phyloP scores from a whole-genome alignment of 2,329 filamentous ascomycete species.

The Curvularia sp. region DNA sequence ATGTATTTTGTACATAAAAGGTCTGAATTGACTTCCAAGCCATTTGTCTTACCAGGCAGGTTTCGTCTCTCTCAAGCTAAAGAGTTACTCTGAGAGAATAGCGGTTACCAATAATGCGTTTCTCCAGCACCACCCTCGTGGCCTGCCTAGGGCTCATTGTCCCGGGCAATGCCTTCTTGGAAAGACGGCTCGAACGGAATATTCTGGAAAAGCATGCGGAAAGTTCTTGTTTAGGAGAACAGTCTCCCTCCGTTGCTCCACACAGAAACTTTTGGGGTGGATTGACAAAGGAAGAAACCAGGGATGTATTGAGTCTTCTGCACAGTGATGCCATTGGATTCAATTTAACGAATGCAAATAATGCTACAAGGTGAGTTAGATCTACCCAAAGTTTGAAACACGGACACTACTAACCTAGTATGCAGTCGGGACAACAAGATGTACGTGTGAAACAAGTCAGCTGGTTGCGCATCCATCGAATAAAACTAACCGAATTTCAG shows the following conservation, averaged over 20 bases:
- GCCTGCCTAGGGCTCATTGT: not conserved
- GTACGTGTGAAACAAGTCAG: not conserved
- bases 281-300: not conserved
- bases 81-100: not conserved
- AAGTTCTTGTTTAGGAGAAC: not conserved
- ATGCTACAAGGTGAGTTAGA: not conserved
- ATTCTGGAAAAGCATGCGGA: not conserved
- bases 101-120: not conserved
- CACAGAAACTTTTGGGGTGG: conserved; percentile 5
- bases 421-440: conserved; percentile 1
- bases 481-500: not conserved
- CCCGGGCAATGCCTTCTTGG: not conserved
- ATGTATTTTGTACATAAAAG: not conserved
- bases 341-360: not conserved
- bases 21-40: not conserved
- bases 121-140: not conserved
- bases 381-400: not conserved
- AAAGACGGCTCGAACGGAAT: not conserved
- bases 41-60: not conserved
- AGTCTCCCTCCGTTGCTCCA: not conserved
- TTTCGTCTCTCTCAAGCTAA: not conserved
- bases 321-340: not conserved
- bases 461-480: not conserved
- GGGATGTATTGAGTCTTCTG: not conserved
- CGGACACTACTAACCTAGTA: not conserved